Evolutionary conservation across 176 grass and related monocot genomes (phyloP).

Genomic region (Rhipidocladum racemiflorum): DNA sequence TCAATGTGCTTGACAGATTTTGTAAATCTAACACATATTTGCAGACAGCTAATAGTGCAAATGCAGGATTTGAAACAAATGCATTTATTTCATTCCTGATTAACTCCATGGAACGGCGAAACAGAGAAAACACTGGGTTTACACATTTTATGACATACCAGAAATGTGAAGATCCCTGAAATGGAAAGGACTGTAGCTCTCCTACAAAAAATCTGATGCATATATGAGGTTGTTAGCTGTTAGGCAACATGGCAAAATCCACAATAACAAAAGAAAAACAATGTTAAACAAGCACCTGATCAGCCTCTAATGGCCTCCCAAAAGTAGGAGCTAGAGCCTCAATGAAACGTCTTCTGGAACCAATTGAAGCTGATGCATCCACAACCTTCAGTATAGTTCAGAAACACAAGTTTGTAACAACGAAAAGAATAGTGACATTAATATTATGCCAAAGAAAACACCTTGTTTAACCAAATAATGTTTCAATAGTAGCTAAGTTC

Average conservation of each 20-base stretch:
- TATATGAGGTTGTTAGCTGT: background rate
- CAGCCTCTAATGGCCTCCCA: conserved; percentile 85
- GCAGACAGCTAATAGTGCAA: conserved; percentile 2
- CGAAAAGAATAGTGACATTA: background rate
- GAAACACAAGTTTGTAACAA: conserved; percentile 21
- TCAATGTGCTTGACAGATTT: background rate
- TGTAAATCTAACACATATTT: background rate
- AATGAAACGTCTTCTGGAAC: conserved; percentile 90
- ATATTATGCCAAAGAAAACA: background rate
- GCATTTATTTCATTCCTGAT: background rate
- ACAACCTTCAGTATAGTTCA: conserved; percentile 58
- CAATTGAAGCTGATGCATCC: conserved; percentile 85
- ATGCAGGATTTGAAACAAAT: background rate
- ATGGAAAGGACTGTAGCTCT: conserved; percentile 69
- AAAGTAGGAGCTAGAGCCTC: conserved; percentile 76
- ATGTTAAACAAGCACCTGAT: conserved; percentile 51
- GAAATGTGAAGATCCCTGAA: conserved; percentile 85
- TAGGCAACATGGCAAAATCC: conserved; percentile 9
- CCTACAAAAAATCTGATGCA: conserved; percentile 80
- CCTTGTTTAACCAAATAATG: background rate
- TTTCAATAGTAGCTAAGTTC: background rate
- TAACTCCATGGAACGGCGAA: conserved; percentile 1
- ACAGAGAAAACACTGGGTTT: background rate
- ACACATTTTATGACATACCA: conserved; percentile 59
- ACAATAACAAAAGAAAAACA: conserved; percentile 16